Evolutionary conservation across 257 asterid species (phyloP).

Genomic region (Lavandula angustifolia): DNA sequence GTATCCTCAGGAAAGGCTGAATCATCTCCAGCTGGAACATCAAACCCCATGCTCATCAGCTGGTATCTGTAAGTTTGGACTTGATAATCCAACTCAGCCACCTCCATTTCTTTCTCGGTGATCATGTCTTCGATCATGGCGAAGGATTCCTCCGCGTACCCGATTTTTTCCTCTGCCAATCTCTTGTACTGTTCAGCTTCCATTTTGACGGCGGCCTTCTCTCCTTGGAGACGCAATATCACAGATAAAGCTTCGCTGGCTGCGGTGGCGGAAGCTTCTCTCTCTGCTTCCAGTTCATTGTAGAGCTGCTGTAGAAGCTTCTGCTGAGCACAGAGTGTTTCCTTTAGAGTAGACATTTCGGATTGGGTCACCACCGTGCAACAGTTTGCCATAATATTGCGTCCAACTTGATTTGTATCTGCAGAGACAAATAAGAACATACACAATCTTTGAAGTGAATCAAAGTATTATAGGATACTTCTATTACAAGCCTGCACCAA

Average conservation of each 20-base stretch:
- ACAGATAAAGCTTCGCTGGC: slow-evolving; percentile 83
- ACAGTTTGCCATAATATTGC: slow-evolving; percentile 49
- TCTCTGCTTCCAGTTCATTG: slow-evolving; percentile 80
- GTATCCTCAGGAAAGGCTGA: slow-evolving; percentile 50
- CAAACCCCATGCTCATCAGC: slow-evolving; percentile 64
- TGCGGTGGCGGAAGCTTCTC: slow-evolving; percentile 84
- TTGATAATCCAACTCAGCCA: slow-evolving; percentile 70
- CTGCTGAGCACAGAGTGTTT: slow-evolving; percentile 75
- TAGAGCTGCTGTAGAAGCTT: slow-evolving; percentile 73
- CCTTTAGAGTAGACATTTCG: slow-evolving; percentile 56
- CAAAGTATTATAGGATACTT: background rate
- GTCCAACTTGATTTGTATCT: slow-evolving; percentile 22
- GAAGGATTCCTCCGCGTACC: slow-evolving; percentile 80
- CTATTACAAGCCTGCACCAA: too few relatives aligned
- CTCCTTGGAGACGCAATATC: slow-evolving; percentile 85
- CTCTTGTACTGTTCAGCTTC: slow-evolving; percentile 93
- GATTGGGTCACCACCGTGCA: slow-evolving; percentile 37
- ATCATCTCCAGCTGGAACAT: slow-evolving; percentile 57
- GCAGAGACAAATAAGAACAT: slow-evolving; percentile 20
- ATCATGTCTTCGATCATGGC: slow-evolving; percentile 79
- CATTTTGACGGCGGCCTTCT: slow-evolving; percentile 80
- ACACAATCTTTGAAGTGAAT: too few relatives aligned
- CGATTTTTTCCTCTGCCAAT: slow-evolving; percentile 80
- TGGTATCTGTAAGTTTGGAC: slow-evolving; percentile 74
- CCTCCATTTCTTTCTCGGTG: slow-evolving; percentile 85